phyloP scores from a whole-genome alignment of 2,329 filamentous ascomycete genomes.

The Fusarium solani-melongenae region DNA sequence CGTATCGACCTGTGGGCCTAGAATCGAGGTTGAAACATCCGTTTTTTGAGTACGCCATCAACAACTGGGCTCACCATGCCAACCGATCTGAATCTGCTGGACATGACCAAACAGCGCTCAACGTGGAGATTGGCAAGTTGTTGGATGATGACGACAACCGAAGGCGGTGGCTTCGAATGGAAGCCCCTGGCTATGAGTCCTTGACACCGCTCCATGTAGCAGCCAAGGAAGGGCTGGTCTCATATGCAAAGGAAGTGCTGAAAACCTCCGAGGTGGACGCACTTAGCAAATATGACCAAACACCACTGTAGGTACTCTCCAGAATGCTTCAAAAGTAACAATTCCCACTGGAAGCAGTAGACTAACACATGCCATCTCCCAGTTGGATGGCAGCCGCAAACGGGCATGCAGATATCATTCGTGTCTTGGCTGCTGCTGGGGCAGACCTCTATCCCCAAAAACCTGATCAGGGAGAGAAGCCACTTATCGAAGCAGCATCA shows the following conservation, averaged over 20 bases:
- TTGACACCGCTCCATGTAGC: constrained; percentile 31
- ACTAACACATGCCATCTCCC: neutral
- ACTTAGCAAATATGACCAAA: constrained; percentile 16
- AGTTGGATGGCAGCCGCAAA: constrained; percentile 38
- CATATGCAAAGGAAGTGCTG: constrained; percentile 33
- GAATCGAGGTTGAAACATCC: constrained; percentile 33
- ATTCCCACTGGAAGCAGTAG: neutral
- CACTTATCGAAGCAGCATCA: constrained; percentile 50
- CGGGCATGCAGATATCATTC: constrained; percentile 30
- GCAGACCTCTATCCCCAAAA: constrained; percentile 41
- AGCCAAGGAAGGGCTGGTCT: constrained; percentile 26
- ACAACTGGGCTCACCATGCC: constrained; percentile 46
- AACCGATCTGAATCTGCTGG: constrained; percentile 31
- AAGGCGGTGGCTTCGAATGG: constrained; percentile 25
- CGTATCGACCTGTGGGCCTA: neutral
- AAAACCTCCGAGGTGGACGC: constrained; percentile 20
- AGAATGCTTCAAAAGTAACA: neutral
- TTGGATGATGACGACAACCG: constrained; percentile 11
- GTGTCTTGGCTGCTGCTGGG: constrained; percentile 34
- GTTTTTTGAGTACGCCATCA: constrained; percentile 45
- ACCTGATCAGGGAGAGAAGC: constrained; percentile 40
- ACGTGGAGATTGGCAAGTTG: constrained; percentile 9
- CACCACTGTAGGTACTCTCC: constrained; percentile 38
- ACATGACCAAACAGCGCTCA: constrained; percentile 26
- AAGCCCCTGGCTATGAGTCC: neutral